phyloP scores from a whole-genome alignment of 495 filamentous ascomycete species.

The Hypoxylon fragiforme region DNA sequence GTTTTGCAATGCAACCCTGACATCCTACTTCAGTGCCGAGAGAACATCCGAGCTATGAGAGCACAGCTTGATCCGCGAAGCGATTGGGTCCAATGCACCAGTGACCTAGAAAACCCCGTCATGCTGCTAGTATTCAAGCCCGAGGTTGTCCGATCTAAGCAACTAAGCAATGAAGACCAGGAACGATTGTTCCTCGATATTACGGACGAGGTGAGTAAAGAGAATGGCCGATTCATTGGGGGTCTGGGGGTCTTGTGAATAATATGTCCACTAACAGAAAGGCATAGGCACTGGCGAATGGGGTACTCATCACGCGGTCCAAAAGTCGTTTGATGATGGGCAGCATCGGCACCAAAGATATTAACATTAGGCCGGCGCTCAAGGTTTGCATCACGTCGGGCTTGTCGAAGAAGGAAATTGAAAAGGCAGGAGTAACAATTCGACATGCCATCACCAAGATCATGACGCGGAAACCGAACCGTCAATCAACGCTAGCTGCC shows the following conservation, averaged over 20 bases:
- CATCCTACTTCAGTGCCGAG: constrained; percentile 71
- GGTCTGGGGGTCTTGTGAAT: too few relatives aligned
- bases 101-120: constrained; percentile 80
- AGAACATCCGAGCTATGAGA: constrained; percentile 79
- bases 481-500: constrained; percentile 29
- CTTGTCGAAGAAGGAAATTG: constrained; percentile 88
- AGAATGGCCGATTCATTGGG: too few relatives aligned
- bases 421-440: constrained; percentile 85
- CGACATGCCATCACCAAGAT: constrained; percentile 95
- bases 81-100: constrained; percentile 87
- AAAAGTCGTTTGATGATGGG: constrained; percentile 72
- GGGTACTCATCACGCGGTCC: constrained; percentile 82
- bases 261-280: constrained; percentile 12
- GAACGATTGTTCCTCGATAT: constrained; percentile 85
- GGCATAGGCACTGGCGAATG: constrained; percentile 70
- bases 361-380: constrained; percentile 71
- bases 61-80: constrained; percentile 88
- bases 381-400: constrained; percentile 90
- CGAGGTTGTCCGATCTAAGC: constrained; percentile 74
- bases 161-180: constrained; percentile 71
- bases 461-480: constrained; percentile 56
- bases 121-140: constrained; percentile 84
- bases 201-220: constrained; percentile 93
- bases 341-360: constrained; percentile 59
- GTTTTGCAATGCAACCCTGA: constrained; percentile 84